A percentile compares a stretch with the other conserved stretches of the same genome.
Conservation (phyloP, 306 rosid genomes). For the Urtica urens region DNA sequence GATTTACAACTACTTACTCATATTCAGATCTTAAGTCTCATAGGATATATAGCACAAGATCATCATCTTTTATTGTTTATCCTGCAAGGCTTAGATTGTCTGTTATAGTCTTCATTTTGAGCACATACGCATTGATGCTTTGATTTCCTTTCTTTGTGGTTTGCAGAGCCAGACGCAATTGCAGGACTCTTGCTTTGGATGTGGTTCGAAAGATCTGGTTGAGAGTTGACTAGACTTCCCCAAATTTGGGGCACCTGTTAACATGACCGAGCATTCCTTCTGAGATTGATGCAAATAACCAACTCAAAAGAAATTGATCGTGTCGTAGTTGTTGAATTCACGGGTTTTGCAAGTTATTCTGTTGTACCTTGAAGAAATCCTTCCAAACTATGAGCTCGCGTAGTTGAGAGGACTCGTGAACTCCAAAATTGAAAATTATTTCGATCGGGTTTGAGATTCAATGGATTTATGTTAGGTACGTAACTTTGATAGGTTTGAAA, state of each 20-base stretch:
- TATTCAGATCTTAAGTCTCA: too few species aligned
- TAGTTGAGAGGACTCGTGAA: background rate
- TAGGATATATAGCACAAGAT: too few species aligned
- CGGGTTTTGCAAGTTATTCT: background rate
- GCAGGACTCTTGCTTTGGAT: background rate
- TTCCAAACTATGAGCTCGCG: background rate
- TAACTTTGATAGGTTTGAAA: background rate
- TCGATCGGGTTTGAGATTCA: background rate
- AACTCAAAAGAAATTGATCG: background rate
- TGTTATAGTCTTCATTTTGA: too few species aligned
- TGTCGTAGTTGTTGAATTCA: background rate
- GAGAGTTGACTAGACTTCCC: background rate
- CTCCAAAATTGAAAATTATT: background rate
- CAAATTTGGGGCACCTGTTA: background rate
- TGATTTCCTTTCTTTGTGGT: background rate
- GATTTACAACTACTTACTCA: too few species aligned
- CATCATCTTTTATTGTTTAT: too few species aligned
- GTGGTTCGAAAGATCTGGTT: background rate
- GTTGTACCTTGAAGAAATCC: background rate
- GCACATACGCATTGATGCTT: too few species aligned
- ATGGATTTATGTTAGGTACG: background rate
- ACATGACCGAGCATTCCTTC: background rate
- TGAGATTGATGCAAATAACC: background rate
- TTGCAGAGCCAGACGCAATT: background rate
- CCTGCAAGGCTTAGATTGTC: too few species aligned